phyloP scores from a whole-genome alignment of 2,329 filamentous ascomycete species.

The Fusarium irregulare region DNA sequence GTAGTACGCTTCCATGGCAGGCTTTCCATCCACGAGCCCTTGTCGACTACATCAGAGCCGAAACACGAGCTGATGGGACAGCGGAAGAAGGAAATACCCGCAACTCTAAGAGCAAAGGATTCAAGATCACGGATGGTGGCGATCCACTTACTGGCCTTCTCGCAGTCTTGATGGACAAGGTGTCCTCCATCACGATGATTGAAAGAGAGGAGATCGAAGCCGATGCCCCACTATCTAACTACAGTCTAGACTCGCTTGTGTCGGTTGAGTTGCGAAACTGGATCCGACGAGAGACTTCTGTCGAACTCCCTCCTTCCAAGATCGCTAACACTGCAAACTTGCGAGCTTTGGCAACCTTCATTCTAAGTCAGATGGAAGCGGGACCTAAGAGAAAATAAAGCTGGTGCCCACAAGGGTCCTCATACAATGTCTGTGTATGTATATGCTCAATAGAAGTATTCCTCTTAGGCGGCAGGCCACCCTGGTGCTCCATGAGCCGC shows the following conservation, averaged over 20 bases:
- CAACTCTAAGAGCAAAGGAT: not conserved
- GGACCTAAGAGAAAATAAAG: not conserved
- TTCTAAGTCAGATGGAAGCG: not conserved
- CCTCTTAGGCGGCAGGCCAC: not conserved
- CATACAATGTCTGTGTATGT: not conserved
- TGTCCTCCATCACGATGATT: constrained; percentile 30
- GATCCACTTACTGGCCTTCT: not conserved
- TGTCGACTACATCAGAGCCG: not conserved
- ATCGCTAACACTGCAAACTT: not conserved
- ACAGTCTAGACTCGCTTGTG: constrained; percentile 22
- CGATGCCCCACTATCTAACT: not conserved
- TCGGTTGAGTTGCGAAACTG: constrained; percentile 30
- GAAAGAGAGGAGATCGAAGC: not conserved
- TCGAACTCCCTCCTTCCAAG: not conserved
- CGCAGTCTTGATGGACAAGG: not conserved
- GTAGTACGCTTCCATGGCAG: not conserved
- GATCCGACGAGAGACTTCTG: constrained; percentile 2
- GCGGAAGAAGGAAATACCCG: not conserved
- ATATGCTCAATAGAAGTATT: not conserved
- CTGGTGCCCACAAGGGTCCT: not conserved
- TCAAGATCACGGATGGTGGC: not conserved
- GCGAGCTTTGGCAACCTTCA: not conserved
- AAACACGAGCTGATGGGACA: not conserved
- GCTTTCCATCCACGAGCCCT: not conserved
- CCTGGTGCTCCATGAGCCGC: not conserved